A percentile compares a stretch with the other conserved stretches of the same genome.
Conservation (phyloP, 257 asterid species). For the Solanum commersonii region DNA sequence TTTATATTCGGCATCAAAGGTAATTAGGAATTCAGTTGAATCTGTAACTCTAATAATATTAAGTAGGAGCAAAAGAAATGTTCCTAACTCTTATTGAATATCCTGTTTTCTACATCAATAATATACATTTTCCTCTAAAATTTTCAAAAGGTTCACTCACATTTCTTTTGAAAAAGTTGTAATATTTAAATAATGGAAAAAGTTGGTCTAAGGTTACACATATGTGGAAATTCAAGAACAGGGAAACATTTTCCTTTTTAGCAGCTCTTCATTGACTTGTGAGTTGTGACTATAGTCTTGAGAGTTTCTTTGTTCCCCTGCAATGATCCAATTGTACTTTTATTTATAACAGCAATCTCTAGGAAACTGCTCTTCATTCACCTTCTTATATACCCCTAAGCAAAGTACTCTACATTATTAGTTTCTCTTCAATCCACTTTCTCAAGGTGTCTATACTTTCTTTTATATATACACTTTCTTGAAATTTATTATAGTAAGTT, state of each 20-base stretch:
- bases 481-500: background rate
- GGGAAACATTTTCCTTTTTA: background rate
- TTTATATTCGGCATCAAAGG: background rate
- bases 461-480: too few species aligned
- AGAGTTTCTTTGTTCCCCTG: background rate
- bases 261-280: background rate
- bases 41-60: too few species aligned
- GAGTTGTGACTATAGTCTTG: background rate
- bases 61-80: background rate
- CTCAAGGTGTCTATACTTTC: background rate
- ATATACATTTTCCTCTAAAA: background rate
- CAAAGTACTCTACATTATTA: background rate
- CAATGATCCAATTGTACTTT: background rate
- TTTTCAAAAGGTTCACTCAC: background rate
- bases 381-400: background rate
- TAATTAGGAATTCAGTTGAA: accelerated
- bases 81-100: background rate
- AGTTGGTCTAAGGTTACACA: background rate
- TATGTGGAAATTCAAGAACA: background rate
- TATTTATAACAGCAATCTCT: background rate
- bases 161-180: background rate
- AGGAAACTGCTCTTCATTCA: background rate
- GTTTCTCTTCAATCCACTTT: background rate
- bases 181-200: background rate
- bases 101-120: background rate